Evolutionary conservation across 345 rosid species (phyloP).

Genomic region (Jatropha curcas): DNA sequence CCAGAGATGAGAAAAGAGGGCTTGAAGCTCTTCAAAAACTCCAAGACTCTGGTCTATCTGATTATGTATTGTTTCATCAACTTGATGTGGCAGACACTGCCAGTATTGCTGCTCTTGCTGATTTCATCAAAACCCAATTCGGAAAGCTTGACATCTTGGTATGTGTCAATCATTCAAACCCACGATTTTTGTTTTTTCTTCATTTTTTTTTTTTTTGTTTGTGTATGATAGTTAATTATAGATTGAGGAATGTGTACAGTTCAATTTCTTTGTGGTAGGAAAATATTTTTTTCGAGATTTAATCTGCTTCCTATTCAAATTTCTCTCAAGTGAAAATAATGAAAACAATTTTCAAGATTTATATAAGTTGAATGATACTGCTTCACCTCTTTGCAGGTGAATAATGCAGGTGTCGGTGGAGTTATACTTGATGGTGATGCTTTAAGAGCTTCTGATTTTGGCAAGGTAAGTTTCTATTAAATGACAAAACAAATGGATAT

Average conservation of each 20-base stretch:
- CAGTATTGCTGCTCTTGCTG: slow-evolving; percentile 17
- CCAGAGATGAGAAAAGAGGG: too few relatives aligned
- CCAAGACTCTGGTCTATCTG: slow-evolving; percentile 6
- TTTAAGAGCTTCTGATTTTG: slow-evolving; percentile 16
- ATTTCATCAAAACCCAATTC: slow-evolving; percentile 17
- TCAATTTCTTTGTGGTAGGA: not conserved
- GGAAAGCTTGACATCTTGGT: slow-evolving; percentile 31
- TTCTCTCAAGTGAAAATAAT: too few relatives aligned
- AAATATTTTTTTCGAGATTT: not conserved
- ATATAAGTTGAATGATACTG: not conserved
- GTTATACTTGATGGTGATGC: slow-evolving; percentile 20
- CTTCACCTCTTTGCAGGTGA: slow-evolving; percentile 35
- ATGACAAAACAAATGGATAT: not conserved
- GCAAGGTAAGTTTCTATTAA: slow-evolving; percentile 22
- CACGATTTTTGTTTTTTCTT: not conserved
- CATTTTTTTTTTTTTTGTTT: too few relatives aligned
- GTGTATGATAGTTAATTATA: too few relatives aligned
- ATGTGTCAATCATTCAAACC: not conserved
- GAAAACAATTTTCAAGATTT: not conserved
- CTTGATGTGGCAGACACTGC: slow-evolving; percentile 15
- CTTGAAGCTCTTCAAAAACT: too few relatives aligned
- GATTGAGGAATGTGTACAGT: too few relatives aligned
- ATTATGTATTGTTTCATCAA: slow-evolving; percentile 21
- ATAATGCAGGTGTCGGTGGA: slow-evolving; percentile 53
- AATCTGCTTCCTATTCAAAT: not conserved